Evolutionary conservation across 768 basidiomycete genomes (phyloP).

Genomic region (Phylloporus sp.): DNA sequence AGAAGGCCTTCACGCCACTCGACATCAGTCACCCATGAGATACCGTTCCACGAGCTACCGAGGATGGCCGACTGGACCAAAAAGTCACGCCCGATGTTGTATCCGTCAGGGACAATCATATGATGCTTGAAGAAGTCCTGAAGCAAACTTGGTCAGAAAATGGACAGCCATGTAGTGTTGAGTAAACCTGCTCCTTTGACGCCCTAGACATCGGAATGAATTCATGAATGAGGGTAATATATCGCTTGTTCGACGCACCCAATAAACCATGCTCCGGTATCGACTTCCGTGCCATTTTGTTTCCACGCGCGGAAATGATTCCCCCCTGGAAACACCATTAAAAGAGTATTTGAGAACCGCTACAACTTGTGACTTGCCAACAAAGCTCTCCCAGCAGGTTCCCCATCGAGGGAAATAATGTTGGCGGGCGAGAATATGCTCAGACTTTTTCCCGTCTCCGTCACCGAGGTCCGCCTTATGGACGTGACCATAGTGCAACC

Average conservation of each 20-base stretch:
- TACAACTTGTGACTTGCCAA: conserved; percentile 37
- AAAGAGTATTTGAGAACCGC: neutral
- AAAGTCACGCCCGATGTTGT: conserved; percentile 78
- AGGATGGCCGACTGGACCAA: conserved; percentile 63
- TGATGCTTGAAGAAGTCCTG: conserved; percentile 62
- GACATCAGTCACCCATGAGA: conserved; percentile 74
- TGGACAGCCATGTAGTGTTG: neutral
- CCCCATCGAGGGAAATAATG: conserved; percentile 76
- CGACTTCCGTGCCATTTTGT: conserved; percentile 72
- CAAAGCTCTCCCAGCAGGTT: conserved; percentile 84
- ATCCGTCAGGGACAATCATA: conserved; percentile 73
- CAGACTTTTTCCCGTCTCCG: conserved; percentile 64
- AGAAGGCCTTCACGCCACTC: conserved; percentile 73
- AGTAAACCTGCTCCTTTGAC: conserved; percentile 63
- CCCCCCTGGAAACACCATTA: conserved; percentile 48
- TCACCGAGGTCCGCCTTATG: conserved; percentile 85
- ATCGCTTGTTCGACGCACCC: conserved; percentile 44
- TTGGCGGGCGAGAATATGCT: conserved; percentile 74
- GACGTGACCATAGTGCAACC: conserved; percentile 68
- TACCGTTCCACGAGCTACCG: conserved; percentile 58
- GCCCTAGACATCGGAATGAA: conserved; percentile 39
- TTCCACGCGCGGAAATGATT: conserved; percentile 89
- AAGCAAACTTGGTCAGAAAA: conserved; percentile 2
- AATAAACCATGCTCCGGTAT: conserved; percentile 82
- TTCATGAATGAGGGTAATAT: neutral